These are phyloP conservation scores for Solanum hybrid DNA, from an alignment of 305 asterid genomes.

Conservation along the genomic window DNA sequence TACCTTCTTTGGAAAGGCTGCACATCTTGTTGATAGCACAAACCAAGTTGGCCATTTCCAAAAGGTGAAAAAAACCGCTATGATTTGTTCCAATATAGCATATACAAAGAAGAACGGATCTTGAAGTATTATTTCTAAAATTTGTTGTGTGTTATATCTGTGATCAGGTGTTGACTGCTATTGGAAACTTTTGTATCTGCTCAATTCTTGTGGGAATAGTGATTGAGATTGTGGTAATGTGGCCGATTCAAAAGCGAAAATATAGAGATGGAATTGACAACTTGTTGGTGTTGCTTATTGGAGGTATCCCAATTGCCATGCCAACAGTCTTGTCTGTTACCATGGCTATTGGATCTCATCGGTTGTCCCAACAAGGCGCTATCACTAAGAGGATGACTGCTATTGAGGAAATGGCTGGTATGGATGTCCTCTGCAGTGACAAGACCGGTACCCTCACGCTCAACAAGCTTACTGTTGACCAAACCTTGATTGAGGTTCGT, in stretches of 20 bases:
- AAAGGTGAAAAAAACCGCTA: slow-evolving; percentile 20
- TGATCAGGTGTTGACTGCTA: slow-evolving; percentile 60
- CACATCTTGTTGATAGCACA: slow-evolving; percentile 84
- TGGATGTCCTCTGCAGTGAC: slow-evolving; percentile 91
- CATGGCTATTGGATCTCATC: slow-evolving; percentile 84
- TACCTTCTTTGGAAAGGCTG: slow-evolving; percentile 87
- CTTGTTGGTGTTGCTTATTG: slow-evolving; percentile 63
- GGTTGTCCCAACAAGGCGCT: slow-evolving; percentile 83
- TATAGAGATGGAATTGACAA: slow-evolving; percentile 85
- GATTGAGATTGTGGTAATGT: slow-evolving; percentile 66
- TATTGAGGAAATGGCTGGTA: slow-evolving; percentile 88
- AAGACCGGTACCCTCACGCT: slow-evolving; percentile 87
- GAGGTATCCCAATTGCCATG: slow-evolving; percentile 94
- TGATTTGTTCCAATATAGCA: background rate
- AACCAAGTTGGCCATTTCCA: slow-evolving; percentile 85
- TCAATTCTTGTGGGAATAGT: slow-evolving; percentile 67
- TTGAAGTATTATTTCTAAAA: background rate
- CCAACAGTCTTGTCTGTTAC: slow-evolving; percentile 84
- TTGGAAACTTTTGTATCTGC: slow-evolving; percentile 83
- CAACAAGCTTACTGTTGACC: slow-evolving; percentile 77
- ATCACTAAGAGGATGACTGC: slow-evolving; percentile 95
- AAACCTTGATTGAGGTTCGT: slow-evolving; percentile 41
- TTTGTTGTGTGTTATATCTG: background rate
- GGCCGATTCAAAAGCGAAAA: slow-evolving; percentile 50
- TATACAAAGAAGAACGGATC: background rate